Evolutionary conservation across 371 early-diverging fungal genomes (phyloP), one percentile per base, ranked within the genome.

Genomic region (Parasitella parasitica): DNA sequence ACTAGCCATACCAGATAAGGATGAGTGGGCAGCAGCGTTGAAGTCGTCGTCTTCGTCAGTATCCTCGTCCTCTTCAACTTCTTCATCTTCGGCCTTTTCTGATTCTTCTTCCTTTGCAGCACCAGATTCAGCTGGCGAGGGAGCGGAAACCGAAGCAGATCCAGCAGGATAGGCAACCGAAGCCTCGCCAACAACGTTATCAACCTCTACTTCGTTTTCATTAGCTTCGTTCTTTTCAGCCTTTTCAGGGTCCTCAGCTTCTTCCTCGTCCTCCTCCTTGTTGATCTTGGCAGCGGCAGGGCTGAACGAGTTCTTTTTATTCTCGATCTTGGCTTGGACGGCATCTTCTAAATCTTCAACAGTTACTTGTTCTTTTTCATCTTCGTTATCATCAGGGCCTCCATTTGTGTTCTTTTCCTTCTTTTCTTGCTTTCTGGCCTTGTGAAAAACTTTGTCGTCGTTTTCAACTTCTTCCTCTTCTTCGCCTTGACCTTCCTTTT

Each of bases 71-170:
- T 16, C 66, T 3, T 38, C 48, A 59, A 26, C 38, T 0, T 52
- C 38, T n/a, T 38, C 28, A 3, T 57, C 49, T 43, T 53, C 58
- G 2, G 24, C 41, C 16, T 63, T 28, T 12, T 68, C 60, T 6
- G 38, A 43, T 12, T 57, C 41, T 7, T 54, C 36, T 12, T 48
- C 43, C 0, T 52, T 52, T 5, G 46, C 30, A n/a, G 41, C 36
- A 1, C 37, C 50, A 50, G 53, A 26, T 13, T 20, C 52, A 39
- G 9, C 35, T 15, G 28, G 32, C 16, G 43, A 28, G 18, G 39
- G 28, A 28, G 43, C 39, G 32, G 56, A 6, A 9, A 20, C 11
- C 3, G 35, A 38, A 54, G 41, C 50, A 50, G 50, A 50, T 24
- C 46, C 46, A 24, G 46, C 46, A 28, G 50, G 28, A 50, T 22